phyloP scores from a whole-genome alignment of 2,329 filamentous ascomycete genomes.

The Parafenestella ontariensis region DNA sequence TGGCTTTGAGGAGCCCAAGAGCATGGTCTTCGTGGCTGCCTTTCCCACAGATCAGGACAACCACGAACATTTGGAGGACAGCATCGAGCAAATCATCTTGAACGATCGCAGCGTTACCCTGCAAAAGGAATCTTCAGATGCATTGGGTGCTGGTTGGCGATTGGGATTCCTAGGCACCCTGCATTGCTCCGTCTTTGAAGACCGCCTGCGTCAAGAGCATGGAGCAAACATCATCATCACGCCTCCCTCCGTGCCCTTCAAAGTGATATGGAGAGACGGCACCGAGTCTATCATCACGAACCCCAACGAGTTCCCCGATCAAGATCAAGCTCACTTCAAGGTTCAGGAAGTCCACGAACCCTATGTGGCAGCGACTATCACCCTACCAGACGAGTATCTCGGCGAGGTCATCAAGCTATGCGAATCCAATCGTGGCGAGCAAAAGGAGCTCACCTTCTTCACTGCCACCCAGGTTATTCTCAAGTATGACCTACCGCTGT shows the following conservation, averaged over 20 bases:
- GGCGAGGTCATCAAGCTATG: slow-evolving; percentile 95
- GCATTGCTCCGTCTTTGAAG: slow-evolving; percentile 99
- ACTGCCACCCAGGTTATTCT: slow-evolving; percentile 91
- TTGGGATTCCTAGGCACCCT: slow-evolving; percentile 95
- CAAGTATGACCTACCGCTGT: slow-evolving; percentile 86
- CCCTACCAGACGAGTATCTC: slow-evolving; percentile 90
- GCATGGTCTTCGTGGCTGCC: slow-evolving; percentile 98
- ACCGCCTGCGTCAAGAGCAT: slow-evolving; percentile 91
- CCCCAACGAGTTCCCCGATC: slow-evolving; percentile 86
- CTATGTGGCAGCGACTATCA: slow-evolving; percentile 83
- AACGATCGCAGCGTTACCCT: slow-evolving; percentile 96
- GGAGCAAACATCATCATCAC: slow-evolving; percentile 96
- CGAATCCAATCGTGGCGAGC: slow-evolving; percentile 85
- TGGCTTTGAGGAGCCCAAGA: slow-evolving; percentile 95
- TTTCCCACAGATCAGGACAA: slow-evolving; percentile 93
- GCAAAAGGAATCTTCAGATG: slow-evolving; percentile 93
- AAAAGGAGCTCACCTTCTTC: slow-evolving; percentile 89
- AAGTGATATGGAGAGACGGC: slow-evolving; percentile 80
- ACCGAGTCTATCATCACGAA: slow-evolving; percentile 81
- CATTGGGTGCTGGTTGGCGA: slow-evolving; percentile 90
- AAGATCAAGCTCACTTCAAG: slow-evolving; percentile 61
- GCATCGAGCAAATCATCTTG: slow-evolving; percentile 89
- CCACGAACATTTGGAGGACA: slow-evolving; percentile 87
- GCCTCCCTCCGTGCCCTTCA: slow-evolving; percentile 91
- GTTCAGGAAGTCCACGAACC: slow-evolving; percentile 72